Percentiles rank a stretch among this genome's conserved stretches.
phyloP scores from a whole-genome alignment of 2,329 filamentous ascomycete species.

The Daldinia sp. region DNA sequence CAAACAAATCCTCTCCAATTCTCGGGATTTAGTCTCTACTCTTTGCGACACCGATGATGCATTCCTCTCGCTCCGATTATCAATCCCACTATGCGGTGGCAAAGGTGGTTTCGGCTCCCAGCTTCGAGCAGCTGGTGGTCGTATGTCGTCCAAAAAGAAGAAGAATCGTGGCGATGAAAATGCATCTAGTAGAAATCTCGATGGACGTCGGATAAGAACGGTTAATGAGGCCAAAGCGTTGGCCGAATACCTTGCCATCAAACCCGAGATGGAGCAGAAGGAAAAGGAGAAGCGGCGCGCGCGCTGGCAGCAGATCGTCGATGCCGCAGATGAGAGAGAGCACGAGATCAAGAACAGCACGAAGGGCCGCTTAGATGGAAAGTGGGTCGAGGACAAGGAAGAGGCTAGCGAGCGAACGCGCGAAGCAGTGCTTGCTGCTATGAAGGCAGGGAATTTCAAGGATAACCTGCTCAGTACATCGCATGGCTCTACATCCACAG shows the following conservation, averaged over 20 bases:
- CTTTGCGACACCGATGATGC: constrained; percentile 71
- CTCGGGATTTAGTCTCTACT: constrained; percentile 67
- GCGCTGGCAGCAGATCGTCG: constrained; percentile 90
- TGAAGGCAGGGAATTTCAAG: constrained; percentile 72
- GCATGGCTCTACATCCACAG: constrained; percentile 60
- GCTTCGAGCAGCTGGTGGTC: constrained; percentile 93
- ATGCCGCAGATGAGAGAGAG: constrained; percentile 83
- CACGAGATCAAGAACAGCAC: constrained; percentile 83
- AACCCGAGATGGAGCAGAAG: constrained; percentile 96
- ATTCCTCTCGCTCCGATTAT: constrained; percentile 85
- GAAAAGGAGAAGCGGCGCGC: constrained; percentile 88
- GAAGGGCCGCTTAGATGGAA: constrained; percentile 80
- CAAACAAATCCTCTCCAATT: constrained; percentile 71
- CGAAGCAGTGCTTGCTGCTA: constrained; percentile 77
- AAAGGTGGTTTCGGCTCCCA: constrained; percentile 99
- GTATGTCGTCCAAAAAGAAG: constrained; percentile 97
- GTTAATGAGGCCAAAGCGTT: constrained; percentile 95
- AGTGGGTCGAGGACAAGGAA: constrained; percentile 96
- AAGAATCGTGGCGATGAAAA: constrained; percentile 85
- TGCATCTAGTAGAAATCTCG: constrained; percentile 91
- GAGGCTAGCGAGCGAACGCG: constrained; percentile 86
- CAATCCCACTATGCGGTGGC: constrained; percentile 84
- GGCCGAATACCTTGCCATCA: constrained; percentile 93
- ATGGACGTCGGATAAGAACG: constrained; percentile 88
- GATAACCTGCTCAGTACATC: constrained; percentile 70